phyloP scores from a whole-genome alignment of 139 green algal species.

The Klebsormidium nitens region DNA sequence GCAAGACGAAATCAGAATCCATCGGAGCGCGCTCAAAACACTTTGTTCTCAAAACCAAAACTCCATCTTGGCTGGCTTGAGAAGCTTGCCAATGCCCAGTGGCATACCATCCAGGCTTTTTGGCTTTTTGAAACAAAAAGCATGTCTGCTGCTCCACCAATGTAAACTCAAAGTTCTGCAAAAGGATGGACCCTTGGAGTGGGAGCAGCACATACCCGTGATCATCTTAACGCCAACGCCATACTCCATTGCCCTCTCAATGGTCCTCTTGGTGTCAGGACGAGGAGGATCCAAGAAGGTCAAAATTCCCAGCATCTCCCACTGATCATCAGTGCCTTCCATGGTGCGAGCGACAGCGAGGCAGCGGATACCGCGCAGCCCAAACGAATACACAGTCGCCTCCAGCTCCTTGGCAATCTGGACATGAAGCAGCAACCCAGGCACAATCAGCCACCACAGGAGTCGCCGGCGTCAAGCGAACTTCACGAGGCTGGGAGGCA shows the following conservation, averaged over 20 bases:
- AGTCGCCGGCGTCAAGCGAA: no score
- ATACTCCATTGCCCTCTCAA: conserved; percentile 58
- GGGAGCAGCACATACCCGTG: no score
- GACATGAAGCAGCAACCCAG: no score
- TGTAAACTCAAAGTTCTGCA: background rate
- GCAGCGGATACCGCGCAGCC: conserved; percentile 63
- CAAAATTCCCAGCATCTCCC: conserved; percentile 62
- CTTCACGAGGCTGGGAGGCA: no score
- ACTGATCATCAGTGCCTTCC: conserved; percentile 38
- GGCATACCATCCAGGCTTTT: background rate
- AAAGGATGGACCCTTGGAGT: background rate
- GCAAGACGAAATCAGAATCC: background rate
- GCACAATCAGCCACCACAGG: no score
- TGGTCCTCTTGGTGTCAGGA: conserved; percentile 73
- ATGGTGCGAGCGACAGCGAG: conserved; percentile 50
- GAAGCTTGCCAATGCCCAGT: background rate
- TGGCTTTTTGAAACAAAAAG: background rate
- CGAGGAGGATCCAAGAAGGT: conserved; percentile 77
- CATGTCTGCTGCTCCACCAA: background rate
- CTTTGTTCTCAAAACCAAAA: background rate
- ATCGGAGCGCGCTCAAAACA: background rate
- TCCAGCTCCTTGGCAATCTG: no score
- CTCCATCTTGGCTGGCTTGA: background rate
- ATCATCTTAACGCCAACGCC: conserved; percentile 90
- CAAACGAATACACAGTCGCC: conserved; percentile 56